phyloP scores from a whole-genome alignment of 2,329 filamentous ascomycete species.

The Aureobasidium mangrovei region DNA sequence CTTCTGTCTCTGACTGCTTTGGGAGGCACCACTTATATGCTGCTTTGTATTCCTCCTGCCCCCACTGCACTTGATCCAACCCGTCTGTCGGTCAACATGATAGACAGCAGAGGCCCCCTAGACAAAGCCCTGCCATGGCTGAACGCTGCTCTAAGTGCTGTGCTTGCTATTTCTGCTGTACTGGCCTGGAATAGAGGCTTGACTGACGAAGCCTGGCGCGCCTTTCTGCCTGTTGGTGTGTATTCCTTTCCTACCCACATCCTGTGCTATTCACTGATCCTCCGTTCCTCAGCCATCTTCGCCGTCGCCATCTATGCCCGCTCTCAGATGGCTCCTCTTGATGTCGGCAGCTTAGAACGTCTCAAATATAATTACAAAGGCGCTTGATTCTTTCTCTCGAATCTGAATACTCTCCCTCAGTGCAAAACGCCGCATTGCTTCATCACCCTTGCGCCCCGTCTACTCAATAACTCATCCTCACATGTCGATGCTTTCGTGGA shows the following conservation, averaged over 20 bases:
- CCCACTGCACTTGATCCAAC: conserved; percentile 16
- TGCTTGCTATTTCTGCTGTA: conserved; percentile 44
- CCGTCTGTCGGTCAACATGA: conserved; percentile 19
- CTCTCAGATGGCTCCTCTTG: conserved; percentile 57
- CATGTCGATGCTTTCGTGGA: conserved; percentile 74
- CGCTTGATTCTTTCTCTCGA: conserved; percentile 36
- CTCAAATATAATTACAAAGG: conserved; percentile 61
- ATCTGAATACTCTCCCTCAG: background rate
- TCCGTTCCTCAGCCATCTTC: conserved; percentile 44
- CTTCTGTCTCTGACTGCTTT: conserved; percentile 57
- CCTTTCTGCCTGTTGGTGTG: conserved; percentile 31
- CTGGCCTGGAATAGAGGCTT: conserved; percentile 27
- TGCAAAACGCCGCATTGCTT: background rate
- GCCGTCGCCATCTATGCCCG: conserved; percentile 53
- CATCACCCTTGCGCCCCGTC: background rate
- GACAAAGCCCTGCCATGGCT: conserved; percentile 51
- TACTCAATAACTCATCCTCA: conserved; percentile 16
- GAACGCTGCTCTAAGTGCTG: conserved; percentile 48
- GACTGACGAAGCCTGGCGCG: conserved; percentile 23
- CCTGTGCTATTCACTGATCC: conserved; percentile 24
- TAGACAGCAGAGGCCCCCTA: conserved; percentile 40
- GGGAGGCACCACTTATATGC: conserved; percentile 51
- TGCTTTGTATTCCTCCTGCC: conserved; percentile 48
- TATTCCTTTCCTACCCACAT: conserved; percentile 25
- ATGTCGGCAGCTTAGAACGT: conserved; percentile 55